Conservation (phyloP, 176 grass and related monocot species). For the Raddia distichophylla region DNA sequence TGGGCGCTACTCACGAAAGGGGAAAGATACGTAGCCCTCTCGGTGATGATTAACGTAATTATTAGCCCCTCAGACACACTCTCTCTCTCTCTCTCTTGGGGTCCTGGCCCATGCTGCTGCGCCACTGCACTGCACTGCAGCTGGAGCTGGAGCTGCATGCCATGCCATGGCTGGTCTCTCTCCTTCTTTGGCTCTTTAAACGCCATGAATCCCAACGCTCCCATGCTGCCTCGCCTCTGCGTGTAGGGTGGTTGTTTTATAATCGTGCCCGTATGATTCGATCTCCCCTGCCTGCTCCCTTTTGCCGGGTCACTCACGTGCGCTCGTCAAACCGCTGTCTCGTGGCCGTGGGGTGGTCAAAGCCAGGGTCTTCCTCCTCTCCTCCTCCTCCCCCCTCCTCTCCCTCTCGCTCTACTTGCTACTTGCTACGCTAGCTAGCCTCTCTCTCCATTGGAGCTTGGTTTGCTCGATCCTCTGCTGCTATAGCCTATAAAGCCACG, state of each 20-base stretch:
- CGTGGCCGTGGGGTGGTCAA: constrained; percentile 49
- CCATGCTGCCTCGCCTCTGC: not conserved
- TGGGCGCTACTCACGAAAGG: constrained; percentile 56
- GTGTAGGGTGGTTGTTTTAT: not conserved
- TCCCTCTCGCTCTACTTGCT: too few relatives aligned
- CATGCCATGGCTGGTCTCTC: not conserved
- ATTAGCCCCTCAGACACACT: constrained; percentile 12
- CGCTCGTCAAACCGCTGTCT: constrained; percentile 57
- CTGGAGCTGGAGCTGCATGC: not conserved
- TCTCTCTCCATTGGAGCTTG: not conserved
- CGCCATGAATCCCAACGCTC: constrained; percentile 14
- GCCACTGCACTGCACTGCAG: not conserved
- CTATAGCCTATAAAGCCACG: constrained; percentile 17
- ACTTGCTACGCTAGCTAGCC: not conserved
- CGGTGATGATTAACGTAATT: constrained; percentile 77
- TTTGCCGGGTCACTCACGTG: constrained; percentile 69
- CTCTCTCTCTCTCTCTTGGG: not conserved
- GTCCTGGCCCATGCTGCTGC: constrained; percentile 41
- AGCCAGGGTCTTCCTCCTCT: constrained; percentile 16
- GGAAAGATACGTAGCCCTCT: constrained; percentile 50
- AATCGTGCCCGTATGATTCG: constrained; percentile 52
- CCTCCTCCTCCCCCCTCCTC: too few relatives aligned
- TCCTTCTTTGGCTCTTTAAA: not conserved
- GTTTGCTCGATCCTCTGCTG: not conserved
- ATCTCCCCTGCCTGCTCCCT: constrained; percentile 44